Conservation (phyloP, 2,329 filamentous ascomycete genomes). For the Xylariaceae sp. region DNA sequence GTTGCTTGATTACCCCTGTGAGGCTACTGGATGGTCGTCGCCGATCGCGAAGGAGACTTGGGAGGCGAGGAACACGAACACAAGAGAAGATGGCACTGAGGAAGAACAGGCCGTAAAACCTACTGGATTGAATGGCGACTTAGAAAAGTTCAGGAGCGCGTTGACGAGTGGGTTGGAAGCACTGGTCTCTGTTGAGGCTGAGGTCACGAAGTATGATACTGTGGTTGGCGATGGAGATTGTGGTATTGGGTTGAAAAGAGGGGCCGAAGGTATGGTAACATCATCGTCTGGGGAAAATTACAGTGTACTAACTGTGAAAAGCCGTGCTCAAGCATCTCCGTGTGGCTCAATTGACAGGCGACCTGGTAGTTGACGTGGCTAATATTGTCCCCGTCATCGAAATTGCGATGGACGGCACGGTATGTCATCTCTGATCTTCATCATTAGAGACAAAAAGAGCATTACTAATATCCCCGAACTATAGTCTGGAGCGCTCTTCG, state of each 20-base stretch:
- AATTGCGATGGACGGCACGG: slow-evolving; percentile 58
- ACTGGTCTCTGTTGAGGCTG: slow-evolving; percentile 64
- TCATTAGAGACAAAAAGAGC: neutral
- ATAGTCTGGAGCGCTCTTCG: slow-evolving; percentile 55
- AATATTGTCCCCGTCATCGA: slow-evolving; percentile 53
- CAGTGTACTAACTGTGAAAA: slow-evolving; percentile 23
- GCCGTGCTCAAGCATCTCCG: slow-evolving; percentile 50
- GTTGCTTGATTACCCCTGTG: slow-evolving; percentile 64
- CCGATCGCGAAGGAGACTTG: slow-evolving; percentile 61
- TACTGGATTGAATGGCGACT: slow-evolving; percentile 52
- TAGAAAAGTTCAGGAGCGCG: slow-evolving; percentile 43
- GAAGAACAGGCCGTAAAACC: slow-evolving; percentile 33
- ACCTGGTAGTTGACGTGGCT: slow-evolving; percentile 50
- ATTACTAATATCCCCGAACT: neutral
- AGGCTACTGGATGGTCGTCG: slow-evolving; percentile 67
- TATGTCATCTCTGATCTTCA: slow-evolving; percentile 36
- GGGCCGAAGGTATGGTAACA: slow-evolving; percentile 62
- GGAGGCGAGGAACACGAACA: slow-evolving; percentile 51
- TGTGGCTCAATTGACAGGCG: slow-evolving; percentile 43
- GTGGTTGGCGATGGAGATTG: slow-evolving; percentile 90
- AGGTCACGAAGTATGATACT: slow-evolving; percentile 71
- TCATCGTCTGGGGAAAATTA: neutral
- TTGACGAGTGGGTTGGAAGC: slow-evolving; percentile 56
- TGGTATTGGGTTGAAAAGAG: slow-evolving; percentile 78
- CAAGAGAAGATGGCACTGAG: slow-evolving; percentile 37